Evolutionary conservation across 352 stramenopile species (phyloP).

Genomic region (Phytopythium helicoides): DNA sequence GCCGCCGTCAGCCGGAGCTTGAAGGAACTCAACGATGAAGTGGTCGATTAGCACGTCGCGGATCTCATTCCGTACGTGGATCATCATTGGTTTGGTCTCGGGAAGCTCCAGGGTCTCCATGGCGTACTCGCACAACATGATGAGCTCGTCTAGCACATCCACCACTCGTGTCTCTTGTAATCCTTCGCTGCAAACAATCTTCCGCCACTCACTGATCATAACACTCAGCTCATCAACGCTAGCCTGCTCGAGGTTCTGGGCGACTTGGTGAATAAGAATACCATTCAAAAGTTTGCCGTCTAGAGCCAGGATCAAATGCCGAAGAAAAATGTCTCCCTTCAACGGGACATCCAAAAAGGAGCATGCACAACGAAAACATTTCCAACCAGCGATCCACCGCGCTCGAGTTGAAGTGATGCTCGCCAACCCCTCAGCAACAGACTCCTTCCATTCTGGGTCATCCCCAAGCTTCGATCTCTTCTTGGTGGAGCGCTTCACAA

Average conservation of each 20-base stretch:
- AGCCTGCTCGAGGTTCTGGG: conserved; percentile 25
- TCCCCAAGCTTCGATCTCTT: not conserved
- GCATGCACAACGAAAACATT: conserved; percentile 58
- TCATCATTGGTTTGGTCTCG: conserved; percentile 36
- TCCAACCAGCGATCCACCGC: conserved; percentile 60
- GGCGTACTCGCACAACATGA: conserved; percentile 46
- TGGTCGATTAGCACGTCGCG: conserved; percentile 30
- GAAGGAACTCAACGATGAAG: conserved; percentile 42
- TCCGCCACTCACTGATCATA: conserved; percentile 52
- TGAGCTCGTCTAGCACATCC: conserved; percentile 33
- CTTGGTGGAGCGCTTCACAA: not conserved
- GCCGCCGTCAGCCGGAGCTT: conserved; percentile 5
- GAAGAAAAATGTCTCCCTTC: conserved; percentile 22
- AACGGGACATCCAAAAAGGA: conserved; percentile 53
- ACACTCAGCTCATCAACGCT: conserved; percentile 18
- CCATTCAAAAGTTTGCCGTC: conserved; percentile 49
- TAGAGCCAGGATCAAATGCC: conserved; percentile 50
- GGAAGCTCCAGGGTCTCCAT: conserved; percentile 10
- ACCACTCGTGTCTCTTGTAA: conserved; percentile 12
- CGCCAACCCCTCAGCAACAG: conserved; percentile 31
- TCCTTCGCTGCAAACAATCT: conserved; percentile 9
- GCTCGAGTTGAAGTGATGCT: conserved; percentile 19
- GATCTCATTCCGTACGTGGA: conserved; percentile 49
- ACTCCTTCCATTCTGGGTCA: conserved; percentile 20
- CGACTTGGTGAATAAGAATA: conserved; percentile 26